Base-by-base conservation (phyloP, 768 basidiomycete genomes). In the Trametes cingulata region DNA sequence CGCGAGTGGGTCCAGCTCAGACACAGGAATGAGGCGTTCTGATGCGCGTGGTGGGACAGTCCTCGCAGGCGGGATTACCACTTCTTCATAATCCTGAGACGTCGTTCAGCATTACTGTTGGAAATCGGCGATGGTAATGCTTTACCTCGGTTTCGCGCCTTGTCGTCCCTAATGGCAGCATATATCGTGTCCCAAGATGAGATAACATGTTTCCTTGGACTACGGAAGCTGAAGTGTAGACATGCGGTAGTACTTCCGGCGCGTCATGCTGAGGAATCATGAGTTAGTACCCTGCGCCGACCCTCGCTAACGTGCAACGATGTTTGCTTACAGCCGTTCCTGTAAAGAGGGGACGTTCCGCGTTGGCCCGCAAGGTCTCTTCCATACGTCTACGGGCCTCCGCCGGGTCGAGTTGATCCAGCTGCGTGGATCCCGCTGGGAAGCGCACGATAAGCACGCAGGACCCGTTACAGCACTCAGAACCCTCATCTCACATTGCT, bases 21-120 rank as follows among this genome's bases (percentile, higher is more conserved):
- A 65, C 14, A 98, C 79, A 4, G 78, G 73, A 36, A 97, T 81
- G 2, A 90, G 82, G 29, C 85, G 82, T 71, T 98, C 97, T 4
- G 79, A 78, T 5, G 72, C 68, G 50, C 84, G 85, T 8, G 88
- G 87, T 10, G 95, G 94, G 0, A 96, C 80, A 2, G 85, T 78
- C 63, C 77, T 87, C 0, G 93, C 83, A 13, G 96, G 95, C 7
- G 97, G 97, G 36, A 98, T 80, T 22, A 85, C 80, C 17, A 97
- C 90, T 77, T 98, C 95, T 72, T 96, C 91, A 68, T 87, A 93
- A 45, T 87, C 83, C 93, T 95, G 63, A n/a, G n/a, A n/a, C n/a
- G n/a, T n/a, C n/a, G n/a, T n/a, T n/a, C n/a, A n/a, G 17, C n/a
- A 52, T 19, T 29, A 10, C 3, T 5, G 35, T 29, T 2, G 6